Evolutionary conservation across 169 alveolate genomes (phyloP).

Genomic region (Plasmodium relictum): DNA sequence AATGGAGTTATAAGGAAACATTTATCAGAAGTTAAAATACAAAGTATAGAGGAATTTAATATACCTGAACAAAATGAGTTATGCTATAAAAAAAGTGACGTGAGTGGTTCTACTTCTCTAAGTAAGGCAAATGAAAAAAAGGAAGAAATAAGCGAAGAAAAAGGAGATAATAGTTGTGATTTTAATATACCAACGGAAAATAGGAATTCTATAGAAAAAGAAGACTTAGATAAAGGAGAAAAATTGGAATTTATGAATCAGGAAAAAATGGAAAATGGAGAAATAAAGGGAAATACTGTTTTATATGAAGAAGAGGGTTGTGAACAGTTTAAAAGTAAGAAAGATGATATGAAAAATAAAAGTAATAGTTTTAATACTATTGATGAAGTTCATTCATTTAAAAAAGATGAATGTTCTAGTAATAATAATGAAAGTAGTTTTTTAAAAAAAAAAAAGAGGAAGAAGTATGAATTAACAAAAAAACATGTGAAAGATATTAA

Average conservation of each 20-base stretch:
- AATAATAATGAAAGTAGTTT: slow-evolving; percentile 38
- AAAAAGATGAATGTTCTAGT: slow-evolving; percentile 39
- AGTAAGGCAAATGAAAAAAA: neutral
- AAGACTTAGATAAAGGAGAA: neutral
- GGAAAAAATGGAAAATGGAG: neutral
- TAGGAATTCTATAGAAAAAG: neutral
- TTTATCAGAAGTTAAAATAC: neutral
- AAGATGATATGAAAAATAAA: neutral
- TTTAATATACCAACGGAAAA: neutral
- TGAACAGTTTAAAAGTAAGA: neutral
- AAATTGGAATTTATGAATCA: neutral
- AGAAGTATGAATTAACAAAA: slow-evolving; percentile 28
- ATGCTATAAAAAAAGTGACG: slow-evolving; percentile 21
- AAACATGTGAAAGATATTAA: slow-evolving; percentile 71
- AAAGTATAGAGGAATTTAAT: slow-evolving; percentile 15
- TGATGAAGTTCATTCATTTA: neutral
- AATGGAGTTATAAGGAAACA: slow-evolving; percentile 3
- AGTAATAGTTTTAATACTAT: neutral
- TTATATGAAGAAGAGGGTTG: neutral
- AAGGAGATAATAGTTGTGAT: neutral
- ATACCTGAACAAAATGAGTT: slow-evolving; percentile 17
- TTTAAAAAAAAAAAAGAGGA: slow-evolving; percentile 73
- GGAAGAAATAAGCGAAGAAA: neutral
- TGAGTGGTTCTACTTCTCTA: neutral
- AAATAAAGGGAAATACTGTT: neutral